phyloP scores from a whole-genome alignment of 1,284 basidiomycete species.

The Ustanciosporium gigantosporum region DNA sequence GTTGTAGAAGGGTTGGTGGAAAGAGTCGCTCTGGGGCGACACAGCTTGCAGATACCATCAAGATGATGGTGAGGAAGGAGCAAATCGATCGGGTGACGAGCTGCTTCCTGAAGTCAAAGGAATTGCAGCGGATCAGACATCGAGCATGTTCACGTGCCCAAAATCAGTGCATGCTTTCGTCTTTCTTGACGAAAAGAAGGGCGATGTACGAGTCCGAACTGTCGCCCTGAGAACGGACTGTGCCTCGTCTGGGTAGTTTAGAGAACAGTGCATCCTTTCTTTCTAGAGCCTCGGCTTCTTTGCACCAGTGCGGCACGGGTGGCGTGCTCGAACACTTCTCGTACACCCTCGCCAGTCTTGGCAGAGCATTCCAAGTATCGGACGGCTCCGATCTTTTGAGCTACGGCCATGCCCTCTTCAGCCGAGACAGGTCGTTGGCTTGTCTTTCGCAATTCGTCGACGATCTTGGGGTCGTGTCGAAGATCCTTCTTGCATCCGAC shows the following conservation, averaged over 20 bases:
- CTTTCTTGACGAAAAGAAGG: too few relatives aligned
- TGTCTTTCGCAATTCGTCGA: conserved; percentile 61
- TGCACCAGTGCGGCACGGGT: conserved; percentile 75
- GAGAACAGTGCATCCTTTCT: conserved; percentile 67
- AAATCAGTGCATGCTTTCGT: too few relatives aligned
- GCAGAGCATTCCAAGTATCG: conserved; percentile 89
- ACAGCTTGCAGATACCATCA: too few relatives aligned
- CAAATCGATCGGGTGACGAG: too few relatives aligned
- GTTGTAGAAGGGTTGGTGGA: too few relatives aligned
- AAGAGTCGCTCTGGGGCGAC: too few relatives aligned
- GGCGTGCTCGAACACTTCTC: conserved; percentile 88
- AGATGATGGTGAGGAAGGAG: too few relatives aligned
- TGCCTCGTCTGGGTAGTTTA: conserved; percentile 63
- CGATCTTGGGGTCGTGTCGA: conserved; percentile 60
- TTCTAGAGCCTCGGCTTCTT: conserved; percentile 60
- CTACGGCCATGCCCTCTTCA: conserved; percentile 74
- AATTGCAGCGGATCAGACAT: too few relatives aligned
- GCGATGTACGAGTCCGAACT: too few relatives aligned
- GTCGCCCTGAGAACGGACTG: too few relatives aligned
- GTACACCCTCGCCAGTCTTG: conserved; percentile 83
- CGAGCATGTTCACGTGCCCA: too few relatives aligned
- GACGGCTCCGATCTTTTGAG: conserved; percentile 84
- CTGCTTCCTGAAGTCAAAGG: too few relatives aligned
- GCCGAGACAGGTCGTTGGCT: conserved; percentile 59
- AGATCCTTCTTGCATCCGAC: conserved; percentile 80